phyloP scores from a whole-genome alignment of 164 flowering plant genomes.

The Saururus chinensis region DNA sequence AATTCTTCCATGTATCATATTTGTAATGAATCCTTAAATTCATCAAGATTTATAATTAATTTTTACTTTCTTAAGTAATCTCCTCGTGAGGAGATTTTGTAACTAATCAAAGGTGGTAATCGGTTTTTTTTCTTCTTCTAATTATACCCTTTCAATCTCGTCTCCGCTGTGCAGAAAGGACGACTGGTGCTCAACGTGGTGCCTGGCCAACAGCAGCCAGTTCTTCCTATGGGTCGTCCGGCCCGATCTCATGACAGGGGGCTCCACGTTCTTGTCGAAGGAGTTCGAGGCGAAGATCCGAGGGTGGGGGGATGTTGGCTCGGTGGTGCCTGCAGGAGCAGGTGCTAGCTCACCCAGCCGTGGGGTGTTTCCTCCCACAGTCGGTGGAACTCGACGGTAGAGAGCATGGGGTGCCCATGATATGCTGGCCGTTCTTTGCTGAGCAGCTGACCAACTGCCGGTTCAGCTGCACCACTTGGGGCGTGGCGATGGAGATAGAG shows the following conservation, averaged over 20 bases:
- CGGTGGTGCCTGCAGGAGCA: conserved; percentile 31
- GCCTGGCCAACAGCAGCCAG: conserved; percentile 22
- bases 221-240: conserved; percentile 34
- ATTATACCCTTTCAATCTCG: too few relatives aligned
- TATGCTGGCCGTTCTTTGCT: conserved; percentile 31
- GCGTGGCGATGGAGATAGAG: conserved; percentile 27
- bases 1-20: too few relatives aligned
- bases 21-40: too few relatives aligned
- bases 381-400: conserved; percentile 40
- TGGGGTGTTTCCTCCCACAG: conserved; percentile 28
- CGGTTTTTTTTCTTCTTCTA: too few relatives aligned
- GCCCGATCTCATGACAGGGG: conserved; percentile 24
- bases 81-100: too few relatives aligned
- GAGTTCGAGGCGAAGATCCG: conserved; percentile 15
- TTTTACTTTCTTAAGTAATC: too few relatives aligned
- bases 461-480: conserved; percentile 19
- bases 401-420: conserved; percentile 26
- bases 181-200: too few relatives aligned
- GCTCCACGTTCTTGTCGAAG: conserved; percentile 12
- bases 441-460: conserved; percentile 28
- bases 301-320: conserved; percentile 17
- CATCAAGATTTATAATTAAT: too few relatives aligned
- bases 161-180: too few relatives aligned
- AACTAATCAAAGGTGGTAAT: too few relatives aligned
- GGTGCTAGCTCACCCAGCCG: conserved; percentile 26